Evolutionary conservation across 768 basidiomycete genomes (phyloP), one percentile per base, ranked within the genome.

Genomic region (Naganishia onofrii): DNA sequence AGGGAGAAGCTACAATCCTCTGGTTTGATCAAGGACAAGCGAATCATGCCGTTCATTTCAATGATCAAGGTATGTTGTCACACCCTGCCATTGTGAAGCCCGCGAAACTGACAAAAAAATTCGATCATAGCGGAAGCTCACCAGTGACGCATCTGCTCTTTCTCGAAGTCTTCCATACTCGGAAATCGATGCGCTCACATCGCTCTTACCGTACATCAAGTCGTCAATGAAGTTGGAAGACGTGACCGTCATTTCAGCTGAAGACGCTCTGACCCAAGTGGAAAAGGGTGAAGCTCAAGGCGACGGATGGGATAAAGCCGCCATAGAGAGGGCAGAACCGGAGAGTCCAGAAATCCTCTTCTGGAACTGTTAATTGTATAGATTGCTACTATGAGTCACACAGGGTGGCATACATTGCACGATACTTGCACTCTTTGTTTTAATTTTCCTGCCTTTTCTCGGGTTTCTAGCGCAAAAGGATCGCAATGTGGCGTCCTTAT

Each of bases 21-120:
- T 26, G 93, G 91, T 5, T 78, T 97, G 79, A 88, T 93, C 82
- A 97, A 96, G 85, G 93, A 98, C 83, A 98, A 98, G 84, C 87
- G 88, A 52, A 86, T 86, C 51, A 98, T 97, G 95, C 94, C 94
- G 7, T 97, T 95, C 82, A 87, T 93, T 55, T 91, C 95, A 70
- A 83, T 85, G 34, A 90, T 97, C 88, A 94, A 96, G 88, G 95
- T 93, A 65, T 44, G 84, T 76, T 23, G 23, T 23, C 13, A 3
- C 64, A 52, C 31, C 21, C 29, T 26, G 9, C 21, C 2, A 34
- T n/a, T n/a, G 13, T 7, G 48, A 56, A 55, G 17, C 57, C 15
- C 36, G n/a, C 3, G 21, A 53, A 23, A 23, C 23, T 34, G 36
- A 32, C 54, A 13, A 38, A 63, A n/a, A 64, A 10, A 28, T 21